Conservation (phyloP, 345 rosid genomes). For the Bruguiera gymnorhiza region DNA sequence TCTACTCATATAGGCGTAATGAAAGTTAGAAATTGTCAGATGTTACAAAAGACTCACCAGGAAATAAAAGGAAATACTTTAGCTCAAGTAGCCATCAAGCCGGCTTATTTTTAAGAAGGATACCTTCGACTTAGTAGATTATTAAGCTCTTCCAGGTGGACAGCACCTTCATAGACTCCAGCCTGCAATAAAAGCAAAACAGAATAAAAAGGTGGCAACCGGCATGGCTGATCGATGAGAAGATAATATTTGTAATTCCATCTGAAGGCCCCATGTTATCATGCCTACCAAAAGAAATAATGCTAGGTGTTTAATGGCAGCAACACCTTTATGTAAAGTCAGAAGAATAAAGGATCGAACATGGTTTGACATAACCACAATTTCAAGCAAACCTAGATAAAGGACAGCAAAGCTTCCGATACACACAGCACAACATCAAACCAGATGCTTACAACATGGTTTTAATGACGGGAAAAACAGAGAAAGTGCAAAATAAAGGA, state of each 20-base stretch:
- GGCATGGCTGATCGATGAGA: neutral
- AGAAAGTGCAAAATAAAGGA: neutral
- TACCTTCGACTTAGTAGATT: constrained; percentile 69
- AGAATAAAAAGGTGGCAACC: neutral
- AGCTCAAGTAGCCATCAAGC: neutral
- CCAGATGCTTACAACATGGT: neutral
- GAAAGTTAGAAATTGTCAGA: neutral
- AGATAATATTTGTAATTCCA: neutral
- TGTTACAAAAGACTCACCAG: neutral
- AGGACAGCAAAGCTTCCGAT: no score
- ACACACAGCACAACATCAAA: no score
- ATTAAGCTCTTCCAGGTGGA: constrained; percentile 83
- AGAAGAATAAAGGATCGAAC: no score
- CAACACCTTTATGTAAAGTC: no score
- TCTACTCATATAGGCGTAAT: constrained; percentile 35
- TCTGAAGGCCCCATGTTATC: neutral
- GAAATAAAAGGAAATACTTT: neutral
- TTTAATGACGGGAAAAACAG: neutral
- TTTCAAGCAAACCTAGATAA: no score
- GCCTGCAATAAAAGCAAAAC: constrained; percentile 30
- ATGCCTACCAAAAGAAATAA: neutral
- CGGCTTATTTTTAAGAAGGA: neutral
- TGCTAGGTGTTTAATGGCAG: no score
- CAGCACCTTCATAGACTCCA: constrained; percentile 59
- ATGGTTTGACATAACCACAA: no score